phyloP scores from a whole-genome alignment of 23 red algal genomes.

The Chondrus crispus region DNA sequence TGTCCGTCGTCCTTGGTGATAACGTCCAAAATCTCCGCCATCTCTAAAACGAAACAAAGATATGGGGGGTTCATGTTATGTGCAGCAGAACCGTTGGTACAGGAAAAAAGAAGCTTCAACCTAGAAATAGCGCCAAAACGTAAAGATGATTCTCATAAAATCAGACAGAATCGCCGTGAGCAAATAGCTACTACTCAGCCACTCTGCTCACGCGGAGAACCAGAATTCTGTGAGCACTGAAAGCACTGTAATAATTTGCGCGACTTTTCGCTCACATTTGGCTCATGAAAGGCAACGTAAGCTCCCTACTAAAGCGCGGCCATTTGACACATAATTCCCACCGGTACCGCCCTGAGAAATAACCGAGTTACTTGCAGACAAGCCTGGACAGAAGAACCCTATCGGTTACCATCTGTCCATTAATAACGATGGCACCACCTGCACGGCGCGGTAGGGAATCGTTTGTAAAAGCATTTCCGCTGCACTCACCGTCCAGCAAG shows the following conservation, averaged over 20 bases:
- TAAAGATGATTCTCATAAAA: background rate
- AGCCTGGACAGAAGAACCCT: no score
- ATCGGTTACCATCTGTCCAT: no score
- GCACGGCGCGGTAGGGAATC: no score
- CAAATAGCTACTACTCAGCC: background rate
- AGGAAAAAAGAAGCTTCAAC: background rate
- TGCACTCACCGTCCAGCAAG: no score
- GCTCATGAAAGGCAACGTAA: background rate
- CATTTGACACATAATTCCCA: no score
- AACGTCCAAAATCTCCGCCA: background rate
- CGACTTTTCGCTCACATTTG: background rate
- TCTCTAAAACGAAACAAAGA: no score
- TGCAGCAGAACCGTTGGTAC: no score
- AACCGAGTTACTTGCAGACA: no score
- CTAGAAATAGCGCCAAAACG: background rate
- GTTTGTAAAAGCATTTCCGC: no score
- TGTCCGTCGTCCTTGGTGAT: background rate
- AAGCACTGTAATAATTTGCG: background rate
- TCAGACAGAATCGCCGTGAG: background rate
- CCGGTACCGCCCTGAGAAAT: no score
- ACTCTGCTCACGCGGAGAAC: background rate
- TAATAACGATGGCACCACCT: no score
- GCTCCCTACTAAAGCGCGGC: background rate
- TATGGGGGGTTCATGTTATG: no score
- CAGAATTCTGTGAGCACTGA: background rate